Conservation (phyloP, 129 eudicot genomes). For the Kitagawia praeruptora region DNA sequence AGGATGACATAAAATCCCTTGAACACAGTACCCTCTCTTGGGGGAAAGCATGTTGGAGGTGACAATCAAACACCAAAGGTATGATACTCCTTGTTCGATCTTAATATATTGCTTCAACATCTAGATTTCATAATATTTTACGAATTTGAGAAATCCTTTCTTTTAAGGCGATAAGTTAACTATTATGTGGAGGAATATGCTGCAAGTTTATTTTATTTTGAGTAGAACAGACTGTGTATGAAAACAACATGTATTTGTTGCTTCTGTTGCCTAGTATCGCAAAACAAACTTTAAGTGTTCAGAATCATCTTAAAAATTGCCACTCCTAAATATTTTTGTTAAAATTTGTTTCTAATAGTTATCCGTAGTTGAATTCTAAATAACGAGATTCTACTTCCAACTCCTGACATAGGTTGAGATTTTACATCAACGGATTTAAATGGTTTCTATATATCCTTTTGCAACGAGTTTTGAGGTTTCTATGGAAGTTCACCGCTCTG, state of each 20-base stretch:
- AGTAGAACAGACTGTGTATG: background rate
- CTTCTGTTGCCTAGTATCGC: background rate
- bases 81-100: slow-evolving; percentile 3
- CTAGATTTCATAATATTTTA: background rate
- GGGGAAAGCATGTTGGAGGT: slow-evolving; percentile 33
- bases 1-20: slow-evolving; percentile 49
- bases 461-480: background rate
- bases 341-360: background rate
- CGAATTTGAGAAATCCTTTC: background rate
- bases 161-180: too few relatives aligned
- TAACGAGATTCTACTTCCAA: background rate
- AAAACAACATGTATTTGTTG: background rate
- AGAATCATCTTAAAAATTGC: background rate
- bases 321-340: background rate
- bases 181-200: background rate
- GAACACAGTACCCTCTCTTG: slow-evolving; percentile 49
- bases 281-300: background rate
- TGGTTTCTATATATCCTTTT: background rate
- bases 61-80: slow-evolving; percentile 43
- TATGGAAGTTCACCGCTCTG: background rate
- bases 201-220: background rate
- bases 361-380: background rate
- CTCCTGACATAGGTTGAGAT: background rate
- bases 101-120: background rate
- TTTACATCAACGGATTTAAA: background rate